Percentiles rank a stretch among this genome's conserved stretches.
These are phyloP conservation scores for Fistulinella prunicolor DNA, from an alignment of 768 basidiomycete genomes.

Conservation along the genomic window DNA sequence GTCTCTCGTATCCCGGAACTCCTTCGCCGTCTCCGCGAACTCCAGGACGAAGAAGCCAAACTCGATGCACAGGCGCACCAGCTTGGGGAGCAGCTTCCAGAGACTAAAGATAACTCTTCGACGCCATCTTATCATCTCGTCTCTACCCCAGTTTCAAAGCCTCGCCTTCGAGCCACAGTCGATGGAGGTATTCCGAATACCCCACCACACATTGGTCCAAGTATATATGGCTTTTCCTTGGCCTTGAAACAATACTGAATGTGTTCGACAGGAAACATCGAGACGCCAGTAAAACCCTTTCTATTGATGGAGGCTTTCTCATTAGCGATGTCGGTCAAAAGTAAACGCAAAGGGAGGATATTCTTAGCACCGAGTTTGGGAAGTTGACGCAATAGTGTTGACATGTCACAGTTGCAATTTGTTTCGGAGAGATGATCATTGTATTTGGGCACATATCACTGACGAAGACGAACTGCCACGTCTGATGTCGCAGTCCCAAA, in stretches of 20 bases:
- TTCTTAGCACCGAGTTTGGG: slow-evolving; percentile 16
- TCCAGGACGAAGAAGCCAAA: slow-evolving; percentile 20
- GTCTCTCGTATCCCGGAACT: slow-evolving; percentile 16
- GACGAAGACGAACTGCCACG: not conserved
- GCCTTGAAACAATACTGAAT: not conserved
- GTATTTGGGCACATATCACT: not conserved
- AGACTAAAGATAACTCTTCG: not conserved
- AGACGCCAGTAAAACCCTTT: slow-evolving; percentile 22
- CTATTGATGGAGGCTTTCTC: slow-evolving; percentile 18
- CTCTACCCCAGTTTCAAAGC: slow-evolving; percentile 3
- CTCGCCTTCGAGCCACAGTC: not conserved
- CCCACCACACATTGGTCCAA: slow-evolving; percentile 4
- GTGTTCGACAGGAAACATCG: slow-evolving; percentile 9
- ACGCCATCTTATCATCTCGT: not conserved
- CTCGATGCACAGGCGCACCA: slow-evolving; percentile 17
- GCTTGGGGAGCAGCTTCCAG: slow-evolving; percentile 6
- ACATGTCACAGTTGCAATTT: not conserved
- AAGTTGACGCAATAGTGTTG: not conserved
- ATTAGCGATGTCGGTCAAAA: slow-evolving; percentile 20
- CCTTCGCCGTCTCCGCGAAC: slow-evolving; percentile 18
- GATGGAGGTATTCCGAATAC: not conserved
- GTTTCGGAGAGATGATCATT: not conserved
- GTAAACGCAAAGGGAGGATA: slow-evolving; percentile 24
- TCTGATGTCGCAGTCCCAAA: too few species aligned
- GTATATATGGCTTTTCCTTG: slow-evolving; percentile 6